These are phyloP conservation scores for Citrus mangshanensis DNA, from an alignment of 345 rosid species.

Conservation along the genomic window DNA sequence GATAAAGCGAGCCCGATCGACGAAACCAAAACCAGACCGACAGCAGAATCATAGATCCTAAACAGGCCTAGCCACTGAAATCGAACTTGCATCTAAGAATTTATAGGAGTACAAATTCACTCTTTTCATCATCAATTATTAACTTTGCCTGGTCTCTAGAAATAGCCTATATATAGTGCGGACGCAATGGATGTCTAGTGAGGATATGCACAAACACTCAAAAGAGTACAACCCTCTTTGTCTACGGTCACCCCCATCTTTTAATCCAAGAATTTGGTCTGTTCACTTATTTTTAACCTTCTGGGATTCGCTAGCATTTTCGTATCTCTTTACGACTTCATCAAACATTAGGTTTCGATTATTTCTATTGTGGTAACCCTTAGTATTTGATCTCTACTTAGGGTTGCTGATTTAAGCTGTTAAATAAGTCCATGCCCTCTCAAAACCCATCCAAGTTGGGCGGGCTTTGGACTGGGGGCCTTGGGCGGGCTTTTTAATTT, in stretches of 20 bases:
- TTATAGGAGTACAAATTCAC: conserved; percentile 48
- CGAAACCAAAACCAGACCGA: too few relatives aligned
- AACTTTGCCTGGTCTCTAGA: conserved; percentile 58
- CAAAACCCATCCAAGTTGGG: too few relatives aligned
- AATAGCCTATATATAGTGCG: conserved; percentile 48
- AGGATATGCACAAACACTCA: conserved; percentile 73
- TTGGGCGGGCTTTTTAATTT: too few relatives aligned
- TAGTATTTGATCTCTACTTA: conserved; percentile 57
- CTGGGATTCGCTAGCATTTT: conserved; percentile 37
- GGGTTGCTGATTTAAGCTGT: too few relatives aligned
- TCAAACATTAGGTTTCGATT: conserved; percentile 60
- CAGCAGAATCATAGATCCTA: too few relatives aligned
- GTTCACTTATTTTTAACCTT: conserved; percentile 72
- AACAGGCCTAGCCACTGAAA: too few relatives aligned
- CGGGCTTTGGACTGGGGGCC: too few relatives aligned
- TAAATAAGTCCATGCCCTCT: too few relatives aligned
- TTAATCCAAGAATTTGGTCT: conserved; percentile 55
- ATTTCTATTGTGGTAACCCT: conserved; percentile 78
- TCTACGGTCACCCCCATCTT: conserved; percentile 27
- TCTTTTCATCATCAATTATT: conserved; percentile 42
- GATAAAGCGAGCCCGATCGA: too few relatives aligned
- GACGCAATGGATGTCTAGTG: conserved; percentile 65
- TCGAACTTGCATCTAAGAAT: neutral
- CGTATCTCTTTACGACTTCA: conserved; percentile 51
- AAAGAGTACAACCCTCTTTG: conserved; percentile 57